Evolutionary conservation across 805 yeast genomes (phyloP).

Genomic region (Candida loeiensis): DNA sequence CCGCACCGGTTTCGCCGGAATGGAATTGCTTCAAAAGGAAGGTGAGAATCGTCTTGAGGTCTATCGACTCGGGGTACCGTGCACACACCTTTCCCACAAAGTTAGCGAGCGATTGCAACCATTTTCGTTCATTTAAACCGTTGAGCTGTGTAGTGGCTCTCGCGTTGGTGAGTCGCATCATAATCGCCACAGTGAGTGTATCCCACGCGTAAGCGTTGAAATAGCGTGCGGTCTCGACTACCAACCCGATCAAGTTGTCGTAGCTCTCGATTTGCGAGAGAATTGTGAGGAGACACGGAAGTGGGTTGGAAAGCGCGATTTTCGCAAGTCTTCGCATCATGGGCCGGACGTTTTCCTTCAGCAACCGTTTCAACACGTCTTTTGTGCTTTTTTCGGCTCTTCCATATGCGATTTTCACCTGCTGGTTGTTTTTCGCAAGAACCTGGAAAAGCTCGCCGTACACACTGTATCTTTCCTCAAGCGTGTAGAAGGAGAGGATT

Average conservation of each 20-base stretch:
- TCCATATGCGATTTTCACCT: slow-evolving; percentile 55
- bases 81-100: slow-evolving; percentile 74
- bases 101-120: slow-evolving; percentile 80
- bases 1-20: slow-evolving; percentile 52
- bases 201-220: slow-evolving; percentile 84
- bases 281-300: slow-evolving; percentile 68
- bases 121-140: slow-evolving; percentile 75
- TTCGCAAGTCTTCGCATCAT: slow-evolving; percentile 74
- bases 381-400: slow-evolving; percentile 78
- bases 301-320: slow-evolving; percentile 70
- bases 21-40: slow-evolving; percentile 64
- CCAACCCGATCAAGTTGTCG: slow-evolving; percentile 74
- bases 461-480: slow-evolving; percentile 65
- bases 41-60: slow-evolving; percentile 56
- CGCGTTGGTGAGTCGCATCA: slow-evolving; percentile 61
- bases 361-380: slow-evolving; percentile 71
- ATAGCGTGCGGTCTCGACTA: slow-evolving; percentile 73
- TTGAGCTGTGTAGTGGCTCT: slow-evolving; percentile 67
- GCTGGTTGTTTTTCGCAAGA: slow-evolving; percentile 51
- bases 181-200: slow-evolving; percentile 66
- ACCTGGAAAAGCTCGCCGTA: slow-evolving; percentile 74
- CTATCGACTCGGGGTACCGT: slow-evolving; percentile 50
- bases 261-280: slow-evolving; percentile 87
- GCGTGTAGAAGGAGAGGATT: slow-evolving; percentile 50
- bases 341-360: slow-evolving; percentile 70